A percentile compares a stretch with the other conserved stretches of the same genome.
Conservation (phyloP, 176 grass and related monocot genomes). For the Aechmea fasciata region DNA sequence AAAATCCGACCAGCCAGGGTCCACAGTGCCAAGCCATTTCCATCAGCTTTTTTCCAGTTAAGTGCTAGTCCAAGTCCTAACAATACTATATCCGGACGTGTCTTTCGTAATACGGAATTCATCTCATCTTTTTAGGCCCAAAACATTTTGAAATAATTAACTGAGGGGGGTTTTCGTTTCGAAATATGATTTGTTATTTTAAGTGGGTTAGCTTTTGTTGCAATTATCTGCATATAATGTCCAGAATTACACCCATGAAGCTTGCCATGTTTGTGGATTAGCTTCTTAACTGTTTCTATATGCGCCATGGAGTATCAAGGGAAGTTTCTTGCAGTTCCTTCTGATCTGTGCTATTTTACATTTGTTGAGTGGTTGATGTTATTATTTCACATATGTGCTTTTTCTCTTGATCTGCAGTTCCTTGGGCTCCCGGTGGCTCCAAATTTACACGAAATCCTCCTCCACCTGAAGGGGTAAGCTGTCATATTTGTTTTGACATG, state of each 20-base stretch:
- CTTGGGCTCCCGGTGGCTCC: conserved; percentile 82
- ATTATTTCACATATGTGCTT: conserved; percentile 6
- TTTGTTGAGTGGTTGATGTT: neutral
- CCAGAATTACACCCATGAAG: neutral
- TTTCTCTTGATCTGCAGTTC: conserved; percentile 42
- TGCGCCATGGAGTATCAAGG: neutral
- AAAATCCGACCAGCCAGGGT: too few relatives aligned
- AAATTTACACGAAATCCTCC: conserved; percentile 94
- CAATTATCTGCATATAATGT: neutral
- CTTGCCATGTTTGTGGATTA: neutral
- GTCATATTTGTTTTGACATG: neutral
- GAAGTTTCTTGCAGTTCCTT: neutral
- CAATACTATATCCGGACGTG: too few relatives aligned
- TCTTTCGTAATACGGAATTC: too few relatives aligned
- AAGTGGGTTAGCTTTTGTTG: neutral
- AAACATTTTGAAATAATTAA: too few relatives aligned
- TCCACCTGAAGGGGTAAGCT: conserved; percentile 84
- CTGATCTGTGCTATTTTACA: neutral
- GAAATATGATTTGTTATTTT: neutral
- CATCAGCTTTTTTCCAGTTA: too few relatives aligned
- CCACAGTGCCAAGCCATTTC: too few relatives aligned
- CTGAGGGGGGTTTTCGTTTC: too few relatives aligned
- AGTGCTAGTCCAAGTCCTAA: too few relatives aligned
- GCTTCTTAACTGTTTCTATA: neutral
- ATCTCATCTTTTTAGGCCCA: too few relatives aligned